Conservation (phyloP, 176 grass and related monocot genomes). For the Oryza rufipogon region DNA sequence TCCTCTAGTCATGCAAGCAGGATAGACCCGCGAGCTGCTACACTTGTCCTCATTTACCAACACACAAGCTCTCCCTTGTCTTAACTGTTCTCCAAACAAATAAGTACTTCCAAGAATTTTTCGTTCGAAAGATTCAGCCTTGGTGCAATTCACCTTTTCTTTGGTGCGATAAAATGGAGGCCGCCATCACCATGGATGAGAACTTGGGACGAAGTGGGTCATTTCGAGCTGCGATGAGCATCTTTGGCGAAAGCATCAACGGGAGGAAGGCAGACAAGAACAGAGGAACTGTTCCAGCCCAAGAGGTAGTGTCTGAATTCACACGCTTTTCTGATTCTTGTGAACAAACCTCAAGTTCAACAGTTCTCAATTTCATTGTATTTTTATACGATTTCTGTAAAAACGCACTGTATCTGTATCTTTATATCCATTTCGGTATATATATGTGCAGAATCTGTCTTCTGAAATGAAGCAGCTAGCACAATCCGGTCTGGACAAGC, state of each 20-base stretch:
- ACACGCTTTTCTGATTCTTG: conserved; percentile 5
- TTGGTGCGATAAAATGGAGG: conserved; percentile 53
- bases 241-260: conserved; percentile 77
- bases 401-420: not conserved
- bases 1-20: conserved; percentile 30
- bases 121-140: not conserved
- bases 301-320: conserved; percentile 57
- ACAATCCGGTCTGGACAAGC: conserved; percentile 40
- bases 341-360: conserved; percentile 10
- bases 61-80: conserved; percentile 25
- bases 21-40: conserved; percentile 41
- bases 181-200: conserved; percentile 47
- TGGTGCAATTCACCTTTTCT: not conserved
- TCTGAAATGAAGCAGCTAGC: conserved; percentile 52
- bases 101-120: not conserved
- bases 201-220: conserved; percentile 53
- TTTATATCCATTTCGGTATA: not conserved
- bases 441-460: conserved; percentile 44
- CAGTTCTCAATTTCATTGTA: not conserved
- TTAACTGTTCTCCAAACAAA: not conserved
- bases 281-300: conserved; percentile 25
- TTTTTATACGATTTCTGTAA: no score
- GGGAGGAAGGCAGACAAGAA: conserved; percentile 54
- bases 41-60: conserved; percentile 33
- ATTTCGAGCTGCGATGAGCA: conserved; percentile 68